Evolutionary conservation across 371 early-diverging fungal genomes (phyloP), one percentile per base, ranked within the genome.

Genomic region (Choanephora cucurbitarum): DNA sequence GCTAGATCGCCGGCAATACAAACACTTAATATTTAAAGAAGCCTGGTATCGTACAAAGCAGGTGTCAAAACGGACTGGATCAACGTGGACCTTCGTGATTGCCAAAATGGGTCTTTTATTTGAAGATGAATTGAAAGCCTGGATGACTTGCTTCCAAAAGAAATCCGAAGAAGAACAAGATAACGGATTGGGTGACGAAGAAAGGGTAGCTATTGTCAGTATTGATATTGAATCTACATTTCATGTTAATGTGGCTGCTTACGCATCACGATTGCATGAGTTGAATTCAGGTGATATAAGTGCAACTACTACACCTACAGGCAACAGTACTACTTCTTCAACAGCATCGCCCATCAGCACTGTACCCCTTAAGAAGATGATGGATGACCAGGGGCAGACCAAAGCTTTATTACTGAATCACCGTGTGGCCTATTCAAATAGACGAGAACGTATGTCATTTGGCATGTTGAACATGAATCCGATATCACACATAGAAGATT

Each of bases 331-430:
- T n/a, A n/a, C n/a, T n/a, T n/a, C n/a, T n/a, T n/a, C n/a, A n/a
- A n/a, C n/a, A n/a, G n/a, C n/a, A n/a, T n/a, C n/a, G n/a, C n/a
- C n/a, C n/a, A n/a, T n/a, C n/a, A n/a, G n/a, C n/a, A n/a, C n/a
- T n/a, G n/a, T n/a, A n/a, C n/a, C n/a, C n/a, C 28, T 28, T 19
- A 58, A 65, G 21, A 49, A 51, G 54, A 46, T 37, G 17, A 59
- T 62, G 0, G 33, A 62, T 49, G 75, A 71, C 34, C 60, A 60
- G 44, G 66, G 70, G 39, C 72, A 72, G 24, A 78, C 80, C 11
- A 73, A 76, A 47, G 73, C 78, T 0, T 52, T 85, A 43, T 48
- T 85, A 13, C 49, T 85, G 23, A 82, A 81, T 45, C 85, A 85
- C 50, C 82, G 85, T 1, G 75, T 80, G 2, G 82, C 85, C 2